Conservation (phyloP, 2,329 filamentous ascomycete species). For the Aspergillus fischeri region DNA sequence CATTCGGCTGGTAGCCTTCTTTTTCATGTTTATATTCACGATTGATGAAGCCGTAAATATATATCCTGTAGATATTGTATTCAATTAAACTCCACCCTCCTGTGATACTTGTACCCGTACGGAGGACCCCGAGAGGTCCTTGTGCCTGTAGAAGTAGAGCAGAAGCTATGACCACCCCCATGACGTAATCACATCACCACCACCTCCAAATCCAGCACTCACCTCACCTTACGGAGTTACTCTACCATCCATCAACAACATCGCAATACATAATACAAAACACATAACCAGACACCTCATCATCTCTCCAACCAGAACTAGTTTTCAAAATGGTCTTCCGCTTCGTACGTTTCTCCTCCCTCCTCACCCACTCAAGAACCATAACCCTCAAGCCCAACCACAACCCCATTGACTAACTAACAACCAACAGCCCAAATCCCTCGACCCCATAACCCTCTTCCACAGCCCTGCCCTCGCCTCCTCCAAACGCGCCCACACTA, state of each 20-base stretch:
- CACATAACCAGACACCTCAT: slow-evolving; percentile 1
- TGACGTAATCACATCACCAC: background rate
- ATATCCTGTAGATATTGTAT: background rate
- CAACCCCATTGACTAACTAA: background rate
- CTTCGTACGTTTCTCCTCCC: slow-evolving; percentile 13
- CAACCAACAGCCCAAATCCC: slow-evolving; percentile 63
- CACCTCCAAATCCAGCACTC: background rate
- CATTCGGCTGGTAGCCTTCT: slow-evolving; percentile 44
- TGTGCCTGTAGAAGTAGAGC: background rate
- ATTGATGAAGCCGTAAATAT: background rate
- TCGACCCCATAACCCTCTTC: slow-evolving; percentile 94
- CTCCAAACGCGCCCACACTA: slow-evolving; percentile 67
- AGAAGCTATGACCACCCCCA: background rate
- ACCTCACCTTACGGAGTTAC: background rate
- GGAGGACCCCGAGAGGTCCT: too few relatives aligned
- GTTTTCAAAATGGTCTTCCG: slow-evolving; percentile 19
- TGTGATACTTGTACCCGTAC: too few relatives aligned
- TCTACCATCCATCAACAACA: background rate
- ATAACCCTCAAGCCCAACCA: background rate
- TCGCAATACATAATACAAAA: background rate
- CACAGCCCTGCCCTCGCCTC: slow-evolving; percentile 72
- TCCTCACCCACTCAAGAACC: background rate
- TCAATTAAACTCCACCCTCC: background rate
- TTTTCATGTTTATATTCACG: background rate
- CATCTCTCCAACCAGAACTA: background rate